Conservation (phyloP, 192 early-diverging fungal genomes). For the Backusella parvicylindrica region DNA sequence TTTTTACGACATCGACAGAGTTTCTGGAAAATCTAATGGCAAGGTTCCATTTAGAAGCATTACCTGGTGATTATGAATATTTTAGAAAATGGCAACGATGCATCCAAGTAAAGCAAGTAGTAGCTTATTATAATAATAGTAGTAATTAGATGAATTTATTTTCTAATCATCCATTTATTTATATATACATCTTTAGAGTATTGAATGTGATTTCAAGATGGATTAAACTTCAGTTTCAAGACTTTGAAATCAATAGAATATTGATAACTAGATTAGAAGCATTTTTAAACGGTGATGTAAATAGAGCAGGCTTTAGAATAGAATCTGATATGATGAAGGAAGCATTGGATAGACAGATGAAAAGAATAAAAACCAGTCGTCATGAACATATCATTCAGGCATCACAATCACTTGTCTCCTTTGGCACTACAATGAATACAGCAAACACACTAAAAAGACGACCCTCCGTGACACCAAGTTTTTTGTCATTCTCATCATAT, state of each 20-base stretch:
- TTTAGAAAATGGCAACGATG: slow-evolving; percentile 46
- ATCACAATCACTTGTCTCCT: not conserved
- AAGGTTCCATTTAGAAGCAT: slow-evolving; percentile 52
- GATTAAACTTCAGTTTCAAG: slow-evolving; percentile 58
- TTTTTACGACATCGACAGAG: slow-evolving; percentile 56
- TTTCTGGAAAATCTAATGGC: slow-evolving; percentile 56
- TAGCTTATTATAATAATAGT: not conserved
- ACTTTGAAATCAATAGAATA: slow-evolving; percentile 44
- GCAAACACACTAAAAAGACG: not conserved
- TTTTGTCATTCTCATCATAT: slow-evolving; percentile 19
- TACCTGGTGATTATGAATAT: slow-evolving; percentile 39
- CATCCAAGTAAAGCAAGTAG: slow-evolving; percentile 54
- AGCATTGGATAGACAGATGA: not conserved
- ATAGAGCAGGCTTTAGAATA: slow-evolving; percentile 37
- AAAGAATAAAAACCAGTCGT: not conserved
- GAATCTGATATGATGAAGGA: slow-evolving; percentile 42
- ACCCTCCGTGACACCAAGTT: slow-evolving; percentile 16
- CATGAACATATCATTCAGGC: slow-evolving; percentile 7
- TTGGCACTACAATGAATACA: not conserved
- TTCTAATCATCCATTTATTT: not conserved
- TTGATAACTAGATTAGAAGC: slow-evolving; percentile 40
- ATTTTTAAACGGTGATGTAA: slow-evolving; percentile 50
- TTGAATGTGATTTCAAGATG: slow-evolving; percentile 58
- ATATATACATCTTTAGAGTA: slow-evolving; percentile 35
- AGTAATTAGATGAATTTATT: too few relatives aligned